phyloP scores from a whole-genome alignment of 371 early-diverging fungal species.

The Chytridiales sp. region DNA sequence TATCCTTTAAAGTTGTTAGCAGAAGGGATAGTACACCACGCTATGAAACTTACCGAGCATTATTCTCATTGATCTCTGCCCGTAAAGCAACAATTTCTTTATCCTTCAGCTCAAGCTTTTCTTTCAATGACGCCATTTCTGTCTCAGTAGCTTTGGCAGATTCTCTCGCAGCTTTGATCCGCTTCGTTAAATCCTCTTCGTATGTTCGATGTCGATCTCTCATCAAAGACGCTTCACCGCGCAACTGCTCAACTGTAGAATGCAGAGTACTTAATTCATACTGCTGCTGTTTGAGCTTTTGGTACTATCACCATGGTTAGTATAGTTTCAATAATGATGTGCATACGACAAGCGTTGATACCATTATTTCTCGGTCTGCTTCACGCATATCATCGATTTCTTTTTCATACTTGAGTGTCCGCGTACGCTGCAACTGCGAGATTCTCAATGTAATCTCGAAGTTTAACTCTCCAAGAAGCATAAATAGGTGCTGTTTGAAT shows the following conservation, averaged over 20 bases:
- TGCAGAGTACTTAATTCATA: conserved; percentile 22
- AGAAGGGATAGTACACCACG: neutral
- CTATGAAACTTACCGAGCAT: neutral
- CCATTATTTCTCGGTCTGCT: conserved; percentile 31
- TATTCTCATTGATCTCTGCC: conserved; percentile 1
- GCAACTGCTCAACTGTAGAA: conserved; percentile 23
- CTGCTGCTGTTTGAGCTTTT: conserved; percentile 30
- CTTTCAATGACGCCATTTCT: conserved; percentile 10
- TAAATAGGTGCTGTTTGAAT: conserved; percentile 9
- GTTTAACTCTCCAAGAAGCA: conserved; percentile 31
- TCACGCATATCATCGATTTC: conserved; percentile 11
- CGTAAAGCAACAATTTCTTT: conserved; percentile 6
- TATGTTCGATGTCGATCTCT: conserved; percentile 31
- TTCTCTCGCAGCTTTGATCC: conserved; percentile 13
- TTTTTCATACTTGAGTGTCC: conserved; percentile 19
- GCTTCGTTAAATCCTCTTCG: conserved; percentile 31
- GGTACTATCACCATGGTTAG: conserved; percentile 13
- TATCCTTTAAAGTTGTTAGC: conserved; percentile 14
- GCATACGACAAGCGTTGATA: conserved; percentile 2
- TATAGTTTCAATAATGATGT: neutral
- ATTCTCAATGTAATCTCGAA: conserved; percentile 26
- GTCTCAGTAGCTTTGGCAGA: conserved; percentile 25
- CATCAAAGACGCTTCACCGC: conserved; percentile 19
- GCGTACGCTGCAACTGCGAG: conserved; percentile 16
- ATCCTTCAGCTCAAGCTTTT: conserved; percentile 4